Base-by-base conservation (phyloP, 2,329 filamentous ascomycete species). In the Botrytis porri region DNA sequence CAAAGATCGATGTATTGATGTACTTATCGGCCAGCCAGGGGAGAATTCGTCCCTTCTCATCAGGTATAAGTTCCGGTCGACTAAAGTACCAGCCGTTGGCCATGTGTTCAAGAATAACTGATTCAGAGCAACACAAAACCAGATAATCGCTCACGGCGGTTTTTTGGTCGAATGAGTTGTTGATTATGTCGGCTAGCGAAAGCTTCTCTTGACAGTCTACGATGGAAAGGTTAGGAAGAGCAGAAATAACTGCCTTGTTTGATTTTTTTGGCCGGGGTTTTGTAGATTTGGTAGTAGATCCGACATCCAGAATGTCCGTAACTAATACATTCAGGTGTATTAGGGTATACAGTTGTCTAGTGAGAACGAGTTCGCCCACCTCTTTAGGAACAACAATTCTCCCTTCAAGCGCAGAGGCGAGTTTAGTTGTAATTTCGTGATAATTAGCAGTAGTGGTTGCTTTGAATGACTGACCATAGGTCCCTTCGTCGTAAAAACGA, bases 31-130 rank as follows among this genome's bases (percentile, higher is more conserved):
- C 83, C n/a, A 81, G 73, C 1, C 80, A 77, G 0, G 83, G 82
- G 3, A 85, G 63, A 0, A 63, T 73, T 1, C 82, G 81, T 2
- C 85, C 85, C 67, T 82, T 83, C 59, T 86, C 84, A 67, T 87
- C 85, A 0, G 79, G 74, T 0, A 87, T 73, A 5, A 85, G 79
- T 73, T 86, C 74, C 7, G 69, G 72, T 62, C 69, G 59, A 61
- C 57, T 72, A 37, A 75, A 74, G 70, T 70, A 70, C 69, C 65
- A 73, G 37, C 59, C 57, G 25, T 70, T 74, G 69, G 61, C 65
- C 39, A 57, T 16, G 39, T 75, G 43, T 14, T 63, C 32, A 51
- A 75, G 65, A 61, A 74, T 41, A 39, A 37, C 14, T 14, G 69
- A 48, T 32, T 74, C 67, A 10, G 67, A 66, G 32, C 70, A 48